Conservation (phyloP, 176 grass and related monocot genomes). For the Puya raimondii region DNA sequence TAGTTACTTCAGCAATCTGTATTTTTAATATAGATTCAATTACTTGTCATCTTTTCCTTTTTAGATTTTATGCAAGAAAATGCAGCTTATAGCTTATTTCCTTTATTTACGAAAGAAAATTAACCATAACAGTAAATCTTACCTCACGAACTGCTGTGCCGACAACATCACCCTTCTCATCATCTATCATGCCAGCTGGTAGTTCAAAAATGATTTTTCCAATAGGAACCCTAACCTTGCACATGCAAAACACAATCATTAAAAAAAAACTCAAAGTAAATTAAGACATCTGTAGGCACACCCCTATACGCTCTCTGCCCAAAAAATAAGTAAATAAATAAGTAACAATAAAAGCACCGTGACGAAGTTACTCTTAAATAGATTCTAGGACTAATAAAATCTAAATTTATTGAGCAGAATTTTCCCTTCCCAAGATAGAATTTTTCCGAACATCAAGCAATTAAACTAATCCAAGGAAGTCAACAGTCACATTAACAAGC, state of each 20-base stretch:
- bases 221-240: slow-evolving; percentile 71
- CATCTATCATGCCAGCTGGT: slow-evolving; percentile 93
- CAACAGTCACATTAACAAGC: background rate
- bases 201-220: slow-evolving; percentile 79
- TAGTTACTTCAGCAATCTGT: background rate
- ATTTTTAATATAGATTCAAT: background rate
- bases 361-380: background rate
- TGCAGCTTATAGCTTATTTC: background rate
- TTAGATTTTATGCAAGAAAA: background rate
- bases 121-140: background rate
- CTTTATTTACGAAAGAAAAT: background rate
- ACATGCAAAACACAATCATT: slow-evolving; percentile 4
- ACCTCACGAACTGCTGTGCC: slow-evolving; percentile 93
- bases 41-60: background rate
- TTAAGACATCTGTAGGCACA: background rate
- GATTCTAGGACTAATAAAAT: background rate
- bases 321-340: too few species aligned
- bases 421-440: background rate
- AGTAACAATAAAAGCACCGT: background rate
- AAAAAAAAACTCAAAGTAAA: background rate
- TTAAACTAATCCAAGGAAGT: background rate
- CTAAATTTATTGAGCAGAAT: background rate
- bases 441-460: background rate
- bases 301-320: too few species aligned
- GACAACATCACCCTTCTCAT: slow-evolving; percentile 76